These are phyloP conservation scores for Pythium aristosporum DNA, from an alignment of 352 stramenopile species.

Conservation along the genomic window DNA sequence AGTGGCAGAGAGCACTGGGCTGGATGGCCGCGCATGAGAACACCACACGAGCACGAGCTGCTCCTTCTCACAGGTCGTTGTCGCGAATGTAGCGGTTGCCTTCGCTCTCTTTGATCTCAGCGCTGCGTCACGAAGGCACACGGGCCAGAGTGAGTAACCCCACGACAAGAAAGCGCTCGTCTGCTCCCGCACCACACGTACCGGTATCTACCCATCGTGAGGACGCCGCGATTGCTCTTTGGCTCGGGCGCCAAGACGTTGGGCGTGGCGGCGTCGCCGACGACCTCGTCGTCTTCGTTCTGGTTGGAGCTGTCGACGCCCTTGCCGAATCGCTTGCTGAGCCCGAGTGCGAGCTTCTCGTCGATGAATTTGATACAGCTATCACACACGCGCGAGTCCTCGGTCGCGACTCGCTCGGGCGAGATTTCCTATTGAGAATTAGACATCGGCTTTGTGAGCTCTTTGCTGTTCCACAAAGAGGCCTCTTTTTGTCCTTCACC, in stretches of 20 bases:
- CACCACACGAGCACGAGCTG: background rate
- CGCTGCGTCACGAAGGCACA: conserved; percentile 32
- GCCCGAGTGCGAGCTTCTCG: conserved; percentile 73
- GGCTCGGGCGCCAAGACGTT: conserved; percentile 44
- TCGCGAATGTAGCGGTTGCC: conserved; percentile 88
- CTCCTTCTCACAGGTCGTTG: conserved; percentile 56
- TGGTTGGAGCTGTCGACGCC: conserved; percentile 20
- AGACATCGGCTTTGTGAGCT: background rate
- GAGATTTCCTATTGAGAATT: conserved; percentile 50
- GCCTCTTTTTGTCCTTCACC: background rate
- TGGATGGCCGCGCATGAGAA: background rate
- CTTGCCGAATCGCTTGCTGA: conserved; percentile 76
- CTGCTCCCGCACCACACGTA: conserved; percentile 20
- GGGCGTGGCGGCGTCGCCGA: background rate
- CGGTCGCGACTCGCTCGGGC: conserved; percentile 51
- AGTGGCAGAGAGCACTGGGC: conserved; percentile 12
- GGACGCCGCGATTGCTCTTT: conserved; percentile 59
- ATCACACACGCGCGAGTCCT: conserved; percentile 80
- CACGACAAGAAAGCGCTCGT: background rate
- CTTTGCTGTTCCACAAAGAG: background rate
- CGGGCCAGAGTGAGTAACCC: background rate
- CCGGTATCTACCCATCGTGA: conserved; percentile 85
- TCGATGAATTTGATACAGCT: conserved; percentile 83
- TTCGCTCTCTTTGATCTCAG: conserved; percentile 88
- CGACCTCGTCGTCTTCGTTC: conserved; percentile 14